Base-by-base conservation (phyloP, 2,329 filamentous ascomycete species). In the Aaosphaeria pasadenensis region DNA sequence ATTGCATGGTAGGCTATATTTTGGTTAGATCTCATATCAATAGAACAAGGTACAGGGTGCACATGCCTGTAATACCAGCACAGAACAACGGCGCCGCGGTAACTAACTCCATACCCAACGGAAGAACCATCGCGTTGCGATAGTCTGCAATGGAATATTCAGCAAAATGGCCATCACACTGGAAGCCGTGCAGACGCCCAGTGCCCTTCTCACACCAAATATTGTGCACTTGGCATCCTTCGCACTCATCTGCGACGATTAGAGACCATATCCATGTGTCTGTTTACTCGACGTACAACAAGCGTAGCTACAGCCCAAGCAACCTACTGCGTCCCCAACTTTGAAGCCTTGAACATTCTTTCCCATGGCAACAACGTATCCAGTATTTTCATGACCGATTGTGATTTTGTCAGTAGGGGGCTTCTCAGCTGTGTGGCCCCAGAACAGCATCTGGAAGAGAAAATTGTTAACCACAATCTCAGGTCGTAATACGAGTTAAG, bases 331-430 rank as follows among this genome's bases (percentile, higher is more conserved):
- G 46, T 76, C 71, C 42, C 74, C 73, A 6, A 68, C 47, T 24
- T 61, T 57, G 58, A 74, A 72, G 5, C 71, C 71, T 44, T 69
- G 67, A 41, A 48, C 44, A 33, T 56, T 45, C 24, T 41, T 41
- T n/a, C 39, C 39, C 7, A 74, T 60, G 17, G 63, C 60, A 5
- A 64, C 63, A 33, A 75, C 63, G 46, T 68, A 59, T 5, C 72
- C 73, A 31, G 71, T 68, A 28, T 71, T 73, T 56, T 77, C 74
- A 53, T 76, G 74, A 7, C 74, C 73, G 17, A 74, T 56, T 4
- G 65, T 66, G 4, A 66, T 39, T 4, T 42, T 46, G 11, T 46
- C 44, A n/a, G 44, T 41, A 4, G 13, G 13, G 2, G 44, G 44
- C 29, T 46, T 41, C 17, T 46, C 44, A 5, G 44, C 2, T 4